Percentiles rank a stretch among this genome's conserved stretches.
phyloP scores from a whole-genome alignment of 78 protist genomes.

The Dictyostelium purpureum region DNA sequence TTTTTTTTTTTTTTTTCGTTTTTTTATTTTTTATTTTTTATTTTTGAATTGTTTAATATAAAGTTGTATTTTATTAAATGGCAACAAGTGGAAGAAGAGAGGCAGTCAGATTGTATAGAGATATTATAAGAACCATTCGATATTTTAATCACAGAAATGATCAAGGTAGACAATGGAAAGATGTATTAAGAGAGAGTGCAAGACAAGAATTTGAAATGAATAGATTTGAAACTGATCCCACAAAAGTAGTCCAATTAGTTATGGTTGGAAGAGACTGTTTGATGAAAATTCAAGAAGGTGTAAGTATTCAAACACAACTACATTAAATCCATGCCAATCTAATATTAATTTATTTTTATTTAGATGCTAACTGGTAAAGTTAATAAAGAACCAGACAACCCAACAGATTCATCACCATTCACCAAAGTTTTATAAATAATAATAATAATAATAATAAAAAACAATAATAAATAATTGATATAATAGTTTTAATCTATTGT shows the following conservation, averaged over 20 bases:
- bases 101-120: slow-evolving; percentile 54
- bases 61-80: background rate
- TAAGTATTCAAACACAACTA: background rate
- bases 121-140: slow-evolving; percentile 38
- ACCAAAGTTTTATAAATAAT: background rate
- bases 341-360: background rate
- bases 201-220: slow-evolving; percentile 40
- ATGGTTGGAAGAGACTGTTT: slow-evolving; percentile 78
- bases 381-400: slow-evolving; percentile 3
- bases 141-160: slow-evolving; percentile 46
- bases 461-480: too few relatives aligned
- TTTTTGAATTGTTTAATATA: background rate
- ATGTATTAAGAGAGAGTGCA: slow-evolving; percentile 24
- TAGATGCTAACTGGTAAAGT: slow-evolving; percentile 65
- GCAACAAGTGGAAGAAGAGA: slow-evolving; percentile 53
- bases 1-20: background rate
- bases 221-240: slow-evolving; percentile 43
- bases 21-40: too few relatives aligned
- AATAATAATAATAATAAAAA: background rate
- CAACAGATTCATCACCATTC: background rate
- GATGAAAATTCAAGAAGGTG: slow-evolving; percentile 76
- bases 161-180: slow-evolving; percentile 52
- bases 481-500: too few relatives aligned
- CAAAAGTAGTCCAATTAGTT: slow-evolving; percentile 22
- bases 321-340: background rate